These are phyloP conservation scores for Naegleria gruberi DNA, from an alignment of 208 protist genomes.

Conservation along the genomic window DNA sequence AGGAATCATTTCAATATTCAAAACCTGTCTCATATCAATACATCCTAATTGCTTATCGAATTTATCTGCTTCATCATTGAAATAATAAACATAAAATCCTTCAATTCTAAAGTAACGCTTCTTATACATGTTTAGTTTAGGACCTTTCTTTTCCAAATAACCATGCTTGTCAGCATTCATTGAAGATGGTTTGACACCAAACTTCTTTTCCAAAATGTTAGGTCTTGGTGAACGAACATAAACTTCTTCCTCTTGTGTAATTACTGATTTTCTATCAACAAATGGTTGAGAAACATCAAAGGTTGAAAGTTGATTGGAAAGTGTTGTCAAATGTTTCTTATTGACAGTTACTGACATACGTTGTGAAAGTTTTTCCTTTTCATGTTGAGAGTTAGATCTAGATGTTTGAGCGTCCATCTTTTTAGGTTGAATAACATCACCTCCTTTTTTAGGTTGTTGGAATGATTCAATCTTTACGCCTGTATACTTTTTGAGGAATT, in stretches of 20 bases:
- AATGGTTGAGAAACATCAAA: not conserved
- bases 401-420: not conserved
- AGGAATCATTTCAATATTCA: not conserved
- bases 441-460: not conserved
- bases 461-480: not conserved
- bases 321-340: not conserved
- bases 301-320: not conserved
- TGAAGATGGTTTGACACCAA: too few species aligned
- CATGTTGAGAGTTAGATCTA: not conserved
- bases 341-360: not conserved
- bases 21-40: not conserved
- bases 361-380: not conserved
- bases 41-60: not conserved
- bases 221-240: not conserved
- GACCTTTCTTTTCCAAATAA: not conserved
- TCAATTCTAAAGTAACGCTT: not conserved
- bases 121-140: not conserved
- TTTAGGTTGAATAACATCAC: not conserved
- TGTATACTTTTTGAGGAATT: not conserved
- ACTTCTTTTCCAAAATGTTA: not conserved
- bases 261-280: not conserved
- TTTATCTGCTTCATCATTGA: not conserved
- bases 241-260: not conserved
- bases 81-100: not conserved
- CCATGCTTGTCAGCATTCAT: not conserved